Base-by-base conservation (phyloP, 805 yeast genomes). In the Starmera amethionina region DNA sequence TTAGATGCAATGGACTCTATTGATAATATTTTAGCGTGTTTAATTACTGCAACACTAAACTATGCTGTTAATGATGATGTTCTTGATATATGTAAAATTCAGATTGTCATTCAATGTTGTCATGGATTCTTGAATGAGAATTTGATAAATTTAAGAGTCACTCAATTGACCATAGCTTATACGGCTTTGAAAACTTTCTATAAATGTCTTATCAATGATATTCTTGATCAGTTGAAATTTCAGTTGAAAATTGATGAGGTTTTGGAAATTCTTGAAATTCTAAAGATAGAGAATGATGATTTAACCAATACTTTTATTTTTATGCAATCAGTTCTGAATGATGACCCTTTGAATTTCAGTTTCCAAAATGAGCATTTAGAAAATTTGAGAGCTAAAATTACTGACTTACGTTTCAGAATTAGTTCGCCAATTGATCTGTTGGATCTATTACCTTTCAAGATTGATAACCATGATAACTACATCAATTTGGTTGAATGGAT, bases 11-110 rank as follows among this genome's bases (percentile, higher is more conserved):
- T 36, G 4, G 16, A 37, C 4, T 29, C 25, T 15, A 19, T 53
- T 11, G 56, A 52, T 22, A 27, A 31, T 5, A 45, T 55, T 34
- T 47, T 45, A 33, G 46, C 59, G 2, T 48, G 51, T 15, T 40
- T 55, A 46, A 33, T 51, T 15, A 44, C 46, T 31, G 41, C 39
- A 25, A 32, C 44, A 8, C 37, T 46, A 14, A 39, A 50, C 33
- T 48, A 51, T 18, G 41, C 50, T 10, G 36, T 44, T 1, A 44
- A 43, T 29, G 44, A 44, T 4, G 54, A 50, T 11, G 27, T 22
- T 22, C 27, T 22, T 22, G 27, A 22, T 22, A 22, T 22, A 22
- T 22, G 27, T 22, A 22, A 22, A 22, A 22, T 22, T 8, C 42
- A 38, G 8, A 46, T 45, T 14, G 32, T 49, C 2, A 34, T 51